Base-by-base conservation (phyloP, 2,329 filamentous ascomycete species). In the Aspergillus sp. region DNA sequence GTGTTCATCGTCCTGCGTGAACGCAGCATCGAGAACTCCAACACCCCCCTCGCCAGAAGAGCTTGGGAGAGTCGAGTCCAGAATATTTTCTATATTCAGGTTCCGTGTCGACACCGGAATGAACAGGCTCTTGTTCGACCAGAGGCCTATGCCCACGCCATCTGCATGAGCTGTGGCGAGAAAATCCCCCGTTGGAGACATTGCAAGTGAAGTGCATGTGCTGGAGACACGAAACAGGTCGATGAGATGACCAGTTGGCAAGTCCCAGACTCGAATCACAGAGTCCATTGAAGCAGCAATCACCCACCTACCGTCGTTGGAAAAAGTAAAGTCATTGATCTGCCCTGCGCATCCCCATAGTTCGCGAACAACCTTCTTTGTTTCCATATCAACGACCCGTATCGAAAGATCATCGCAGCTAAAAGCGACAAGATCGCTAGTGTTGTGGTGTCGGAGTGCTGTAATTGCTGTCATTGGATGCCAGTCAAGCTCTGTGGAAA, bases 101-200 rank as follows among this genome's bases (percentile, higher is more conserved):
- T 95, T 91, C 22, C 90, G 85, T 1, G 93, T 96, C 0, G 93
- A 89, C 0, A 97, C 88, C 69, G 97, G 93, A 59, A 89, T 91
- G 82, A 97, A 99, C 1, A 98, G 82, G 0, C 91, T 90, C 72
- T 91, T 91, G 78, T 99, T 99, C 23, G 92, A 97, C 94, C 95
- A 99, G 52, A 99, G 87, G 68, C 92, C 89, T n/a, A 99, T 89
- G 13, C 95, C 95, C 1, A 97, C 85, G 65, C 89, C 88, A 60
- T 90, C 91, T 57, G 92, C 87, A 57, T 93, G 89, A 0, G 93
- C 90, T 3, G 93, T 95, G 3, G 95, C 95, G n/a, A 99, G 85
- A 70, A 93, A 98, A 72, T 99, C 95, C 15, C 94, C 95, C 0
- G 92, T 96, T 1, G 84, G 84, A 0, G 95, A 97, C 82, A 98